These are phyloP conservation scores for Boletus tomentosulus DNA, from an alignment of 768 basidiomycete genomes.

Conservation along the genomic window DNA sequence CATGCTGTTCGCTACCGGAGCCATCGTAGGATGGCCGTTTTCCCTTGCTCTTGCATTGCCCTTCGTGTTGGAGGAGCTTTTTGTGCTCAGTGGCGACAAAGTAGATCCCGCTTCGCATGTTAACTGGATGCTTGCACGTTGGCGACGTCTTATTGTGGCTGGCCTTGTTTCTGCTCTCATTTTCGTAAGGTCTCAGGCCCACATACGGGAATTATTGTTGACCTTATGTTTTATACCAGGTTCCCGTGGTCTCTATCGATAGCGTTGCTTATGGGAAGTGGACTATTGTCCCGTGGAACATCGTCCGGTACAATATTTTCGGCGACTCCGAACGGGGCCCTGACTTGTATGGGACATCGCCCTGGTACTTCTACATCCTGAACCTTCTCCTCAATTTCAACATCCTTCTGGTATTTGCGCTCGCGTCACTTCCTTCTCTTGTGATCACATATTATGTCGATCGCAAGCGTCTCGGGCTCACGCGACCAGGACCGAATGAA, in stretches of 20 bases:
- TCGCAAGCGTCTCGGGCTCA: slow-evolving; percentile 65
- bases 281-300: slow-evolving; percentile 86
- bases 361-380: slow-evolving; percentile 79
- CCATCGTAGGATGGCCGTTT: slow-evolving; percentile 96
- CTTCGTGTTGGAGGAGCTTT: slow-evolving; percentile 87
- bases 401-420: slow-evolving; percentile 72
- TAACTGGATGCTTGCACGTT: slow-evolving; percentile 61
- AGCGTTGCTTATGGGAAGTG: slow-evolving; percentile 80
- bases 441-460: slow-evolving; percentile 71
- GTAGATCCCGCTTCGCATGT: slow-evolving; percentile 42
- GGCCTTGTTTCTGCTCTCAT: slow-evolving; percentile 56
- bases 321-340: slow-evolving; percentile 76
- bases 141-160: slow-evolving; percentile 50
- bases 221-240: slow-evolving; percentile 40
- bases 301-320: slow-evolving; percentile 91
- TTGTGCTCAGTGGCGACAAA: slow-evolving; percentile 66
- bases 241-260: slow-evolving; percentile 82
- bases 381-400: slow-evolving; percentile 97
- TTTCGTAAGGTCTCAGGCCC: slow-evolving; percentile 43
- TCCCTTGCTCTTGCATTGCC: slow-evolving; percentile 83
- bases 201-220: not conserved
- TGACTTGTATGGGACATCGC: slow-evolving; percentile 89
- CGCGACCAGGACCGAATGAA: slow-evolving; percentile 46
- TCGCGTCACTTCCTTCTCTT: slow-evolving; percentile 77
- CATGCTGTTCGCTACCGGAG: slow-evolving; percentile 71